Evolutionary conservation across 1,284 basidiomycete genomes (phyloP).

Genomic region (Schizopora paradoxa): DNA sequence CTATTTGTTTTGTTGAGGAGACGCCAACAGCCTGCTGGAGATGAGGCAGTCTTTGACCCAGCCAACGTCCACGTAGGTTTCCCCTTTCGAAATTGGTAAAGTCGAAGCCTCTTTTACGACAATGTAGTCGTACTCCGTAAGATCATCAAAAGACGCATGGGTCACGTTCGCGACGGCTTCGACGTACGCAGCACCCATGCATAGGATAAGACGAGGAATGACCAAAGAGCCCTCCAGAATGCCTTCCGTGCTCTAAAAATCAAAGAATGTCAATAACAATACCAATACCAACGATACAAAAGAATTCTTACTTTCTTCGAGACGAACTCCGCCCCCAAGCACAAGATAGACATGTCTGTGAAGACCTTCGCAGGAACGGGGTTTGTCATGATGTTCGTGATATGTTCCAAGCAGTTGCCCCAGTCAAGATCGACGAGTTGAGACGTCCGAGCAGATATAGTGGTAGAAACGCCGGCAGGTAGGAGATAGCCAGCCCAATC

Average conservation of each 20-base stretch:
- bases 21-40: constrained; percentile 43
- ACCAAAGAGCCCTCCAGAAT: constrained; percentile 28
- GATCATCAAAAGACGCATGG: constrained; percentile 26
- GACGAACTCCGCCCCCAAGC: constrained; percentile 50
- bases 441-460: constrained; percentile 47
- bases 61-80: constrained; percentile 42
- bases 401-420: constrained; percentile 51
- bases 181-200: constrained; percentile 68
- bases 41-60: constrained; percentile 85
- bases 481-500: constrained; percentile 64
- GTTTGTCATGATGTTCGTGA: constrained; percentile 52
- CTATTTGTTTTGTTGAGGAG: constrained; percentile 9
- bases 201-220: constrained; percentile 56
- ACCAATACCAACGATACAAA: constrained; percentile 1
- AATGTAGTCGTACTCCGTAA: constrained; percentile 54
- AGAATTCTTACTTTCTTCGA: constrained; percentile 34
- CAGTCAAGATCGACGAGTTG: constrained; percentile 71
- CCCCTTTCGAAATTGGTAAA: constrained; percentile 27
- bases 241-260: constrained; percentile 22
- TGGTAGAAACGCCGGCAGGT: constrained; percentile 58
- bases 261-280: constrained; percentile 1
- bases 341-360: constrained; percentile 45
- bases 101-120: constrained; percentile 48
- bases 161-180: constrained; percentile 44
- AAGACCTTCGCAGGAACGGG: constrained; percentile 54